phyloP scores from a whole-genome alignment of 2,329 filamentous ascomycete genomes.

The Phyllachora maydis region DNA sequence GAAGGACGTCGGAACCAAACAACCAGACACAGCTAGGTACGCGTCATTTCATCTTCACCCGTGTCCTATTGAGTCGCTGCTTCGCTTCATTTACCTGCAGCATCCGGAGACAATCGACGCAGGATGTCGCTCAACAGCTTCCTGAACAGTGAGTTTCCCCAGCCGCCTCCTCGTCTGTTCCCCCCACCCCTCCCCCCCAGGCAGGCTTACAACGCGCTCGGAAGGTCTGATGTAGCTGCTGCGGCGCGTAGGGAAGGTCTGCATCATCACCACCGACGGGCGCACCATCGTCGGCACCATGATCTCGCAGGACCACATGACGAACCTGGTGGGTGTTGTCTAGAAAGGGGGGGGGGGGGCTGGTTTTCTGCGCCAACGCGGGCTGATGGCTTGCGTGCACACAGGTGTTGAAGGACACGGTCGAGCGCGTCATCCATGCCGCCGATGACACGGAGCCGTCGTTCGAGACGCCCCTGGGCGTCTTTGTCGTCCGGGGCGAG shows the following conservation, averaged over 20 bases:
- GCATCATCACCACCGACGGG: constrained; percentile 82
- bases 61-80: no score
- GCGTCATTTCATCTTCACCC: no score
- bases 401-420: constrained; percentile 58
- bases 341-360: no score
- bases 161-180: background rate
- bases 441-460: constrained; percentile 68
- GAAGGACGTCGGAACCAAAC: no score
- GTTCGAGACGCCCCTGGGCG: constrained; percentile 59
- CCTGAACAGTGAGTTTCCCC: constrained; percentile 9
- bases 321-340: constrained; percentile 62
- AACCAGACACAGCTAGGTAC: no score
- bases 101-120: no score
- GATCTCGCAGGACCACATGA: constrained; percentile 72
- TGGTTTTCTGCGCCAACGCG: background rate
- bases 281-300: constrained; percentile 70
- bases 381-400: no score
- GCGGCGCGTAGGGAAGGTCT: constrained; percentile 54
- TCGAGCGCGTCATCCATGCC: constrained; percentile 79
- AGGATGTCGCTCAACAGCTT: constrained; percentile 11
- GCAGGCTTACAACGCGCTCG: no score
- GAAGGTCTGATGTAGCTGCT: no score
- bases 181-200: no score
- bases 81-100: no score
- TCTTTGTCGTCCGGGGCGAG: constrained; percentile 86